A percentile compares a stretch with the other conserved stretches of the same genome.
Conservation (phyloP, 192 early-diverging fungal genomes). For the Coemansia sp. region DNA sequence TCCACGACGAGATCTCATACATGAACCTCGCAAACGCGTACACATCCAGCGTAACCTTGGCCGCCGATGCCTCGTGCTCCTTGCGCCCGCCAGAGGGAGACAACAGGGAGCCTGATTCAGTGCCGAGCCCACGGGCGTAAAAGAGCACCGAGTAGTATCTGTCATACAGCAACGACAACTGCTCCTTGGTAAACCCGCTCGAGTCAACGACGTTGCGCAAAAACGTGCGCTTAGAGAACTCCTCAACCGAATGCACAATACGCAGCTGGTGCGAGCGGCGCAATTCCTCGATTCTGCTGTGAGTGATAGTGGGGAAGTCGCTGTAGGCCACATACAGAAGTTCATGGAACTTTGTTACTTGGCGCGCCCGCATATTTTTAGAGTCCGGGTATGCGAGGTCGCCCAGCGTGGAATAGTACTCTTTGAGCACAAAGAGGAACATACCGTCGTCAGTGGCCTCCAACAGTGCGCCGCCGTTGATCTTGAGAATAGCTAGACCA, state of each 20-base stretch:
- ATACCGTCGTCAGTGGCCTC: slow-evolving; percentile 72
- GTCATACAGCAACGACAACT: slow-evolving; percentile 89
- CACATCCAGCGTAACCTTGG: slow-evolving; percentile 64
- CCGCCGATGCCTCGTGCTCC: slow-evolving; percentile 23
- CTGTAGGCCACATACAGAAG: slow-evolving; percentile 90
- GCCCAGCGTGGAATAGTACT: slow-evolving; percentile 83
- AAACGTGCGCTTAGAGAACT: slow-evolving; percentile 89
- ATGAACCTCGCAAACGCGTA: slow-evolving; percentile 79
- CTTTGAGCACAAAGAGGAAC: slow-evolving; percentile 84
- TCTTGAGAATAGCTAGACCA: slow-evolving; percentile 88
- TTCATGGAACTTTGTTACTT: slow-evolving; percentile 84
- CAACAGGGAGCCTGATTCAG: neutral
- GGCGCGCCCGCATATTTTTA: slow-evolving; percentile 59
- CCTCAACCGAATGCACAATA: slow-evolving; percentile 91
- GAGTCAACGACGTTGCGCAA: slow-evolving; percentile 79
- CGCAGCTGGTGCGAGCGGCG: slow-evolving; percentile 85
- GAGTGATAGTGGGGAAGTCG: slow-evolving; percentile 85
- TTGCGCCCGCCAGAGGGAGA: slow-evolving; percentile 24
- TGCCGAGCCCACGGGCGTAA: slow-evolving; percentile 44
- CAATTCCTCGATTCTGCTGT: slow-evolving; percentile 74
- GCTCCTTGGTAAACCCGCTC: slow-evolving; percentile 81
- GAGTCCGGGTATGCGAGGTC: slow-evolving; percentile 71
- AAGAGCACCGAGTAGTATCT: slow-evolving; percentile 82
- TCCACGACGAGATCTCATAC: slow-evolving; percentile 71
- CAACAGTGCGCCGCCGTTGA: slow-evolving; percentile 81